Evolutionary conservation across 192 early-diverging fungal genomes (phyloP).

Genomic region (Glomus cerebriforme): DNA sequence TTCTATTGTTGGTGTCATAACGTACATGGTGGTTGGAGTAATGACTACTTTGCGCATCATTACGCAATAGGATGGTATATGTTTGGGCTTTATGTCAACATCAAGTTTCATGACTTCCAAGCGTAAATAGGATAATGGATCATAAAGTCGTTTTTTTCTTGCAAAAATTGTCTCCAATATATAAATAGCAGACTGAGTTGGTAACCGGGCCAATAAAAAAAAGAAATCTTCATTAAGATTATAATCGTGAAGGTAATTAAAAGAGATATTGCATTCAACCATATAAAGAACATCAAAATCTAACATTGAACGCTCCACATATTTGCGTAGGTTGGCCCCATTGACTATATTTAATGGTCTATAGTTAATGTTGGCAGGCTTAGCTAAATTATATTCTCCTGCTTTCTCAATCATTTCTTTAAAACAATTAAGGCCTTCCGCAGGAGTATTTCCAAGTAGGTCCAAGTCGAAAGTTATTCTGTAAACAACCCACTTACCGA

Average conservation of each 20-base stretch:
- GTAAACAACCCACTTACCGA: constrained; percentile 51
- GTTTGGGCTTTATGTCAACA: constrained; percentile 28
- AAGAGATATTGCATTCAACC: constrained; percentile 45
- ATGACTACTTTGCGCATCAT: constrained; percentile 60
- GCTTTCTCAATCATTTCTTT: constrained; percentile 25
- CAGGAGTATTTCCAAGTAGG: background rate
- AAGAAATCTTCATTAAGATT: constrained; percentile 47
- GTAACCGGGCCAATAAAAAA: constrained; percentile 24
- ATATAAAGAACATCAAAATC: constrained; percentile 50
- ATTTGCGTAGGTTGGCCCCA: background rate
- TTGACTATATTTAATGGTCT: background rate
- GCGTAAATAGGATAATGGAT: constrained; percentile 37
- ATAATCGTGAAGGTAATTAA: constrained; percentile 45
- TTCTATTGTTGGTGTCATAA: constrained; percentile 66
- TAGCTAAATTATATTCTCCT: constrained; percentile 42
- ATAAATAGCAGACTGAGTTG: constrained; percentile 34
- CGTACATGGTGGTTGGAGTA: constrained; percentile 67
- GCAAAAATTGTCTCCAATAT: constrained; percentile 42
- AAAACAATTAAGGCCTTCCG: background rate
- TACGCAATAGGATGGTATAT: constrained; percentile 49
- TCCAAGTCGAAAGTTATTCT: constrained; percentile 27
- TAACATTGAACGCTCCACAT: constrained; percentile 24
- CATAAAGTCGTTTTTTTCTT: constrained; percentile 41
- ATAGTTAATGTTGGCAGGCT: background rate
- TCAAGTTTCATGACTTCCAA: constrained; percentile 30